These are phyloP conservation scores for Nakazawaea pomicola DNA, from an alignment of 805 yeast species.

Conservation along the genomic window DNA sequence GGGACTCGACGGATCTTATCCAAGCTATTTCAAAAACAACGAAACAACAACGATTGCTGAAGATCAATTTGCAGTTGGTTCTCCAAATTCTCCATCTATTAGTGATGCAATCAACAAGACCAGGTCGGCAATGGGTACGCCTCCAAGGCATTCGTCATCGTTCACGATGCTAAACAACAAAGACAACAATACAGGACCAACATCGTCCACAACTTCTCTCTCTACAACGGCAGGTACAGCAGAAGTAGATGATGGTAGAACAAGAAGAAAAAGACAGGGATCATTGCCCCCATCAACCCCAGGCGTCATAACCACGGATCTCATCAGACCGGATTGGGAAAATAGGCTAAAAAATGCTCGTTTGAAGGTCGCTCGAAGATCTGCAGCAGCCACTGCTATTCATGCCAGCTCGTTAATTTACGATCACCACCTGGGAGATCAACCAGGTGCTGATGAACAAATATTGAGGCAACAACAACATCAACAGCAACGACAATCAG, in stretches of 20 bases:
- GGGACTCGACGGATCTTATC: conserved; percentile 54
- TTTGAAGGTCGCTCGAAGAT: conserved; percentile 70
- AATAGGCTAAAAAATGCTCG: conserved; percentile 65
- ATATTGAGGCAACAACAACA: conserved; percentile 11
- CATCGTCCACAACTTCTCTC: background rate
- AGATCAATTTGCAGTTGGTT: conserved; percentile 15
- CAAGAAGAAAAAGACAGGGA: conserved; percentile 33
- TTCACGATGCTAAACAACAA: too few species aligned
- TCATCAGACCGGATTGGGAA: conserved; percentile 92
- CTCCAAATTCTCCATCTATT: conserved; percentile 16
- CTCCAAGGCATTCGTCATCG: conserved; percentile 21
- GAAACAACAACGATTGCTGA: conserved; percentile 19
- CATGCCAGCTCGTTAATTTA: conserved; percentile 80
- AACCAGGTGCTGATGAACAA: too few species aligned
- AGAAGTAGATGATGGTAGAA: background rate
- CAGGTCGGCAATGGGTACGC: conserved; percentile 22
- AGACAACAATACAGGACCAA: too few species aligned
- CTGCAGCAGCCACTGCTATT: conserved; percentile 92
- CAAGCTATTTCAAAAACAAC: conserved; percentile 32
- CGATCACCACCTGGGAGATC: conserved; percentile 15
- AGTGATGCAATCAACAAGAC: conserved; percentile 23
- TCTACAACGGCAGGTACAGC: background rate
- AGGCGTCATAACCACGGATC: conserved; percentile 73
- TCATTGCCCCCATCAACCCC: conserved; percentile 66
- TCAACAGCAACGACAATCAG: conserved; percentile 15